Evolutionary conservation across 2,329 filamentous ascomycete genomes (phyloP), one percentile per base, ranked within the genome.

Genomic region (Fulvia fulva): DNA sequence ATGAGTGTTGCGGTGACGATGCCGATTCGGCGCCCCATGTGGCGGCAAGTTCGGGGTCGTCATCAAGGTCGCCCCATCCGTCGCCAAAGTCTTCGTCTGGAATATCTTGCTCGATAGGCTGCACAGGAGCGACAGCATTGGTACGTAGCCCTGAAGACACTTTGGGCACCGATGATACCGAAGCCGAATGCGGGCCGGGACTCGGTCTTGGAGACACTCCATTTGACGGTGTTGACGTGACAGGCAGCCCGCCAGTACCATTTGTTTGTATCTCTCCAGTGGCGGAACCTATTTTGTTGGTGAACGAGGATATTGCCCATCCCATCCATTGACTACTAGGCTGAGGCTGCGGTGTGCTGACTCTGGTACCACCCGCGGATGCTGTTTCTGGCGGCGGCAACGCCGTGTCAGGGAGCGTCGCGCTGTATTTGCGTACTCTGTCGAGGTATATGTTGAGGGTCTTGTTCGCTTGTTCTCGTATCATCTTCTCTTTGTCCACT

Each of bases 291-390:
- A 97, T 74, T 69, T 96, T 97, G 75, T 97, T 97, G 1, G 94
- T 97, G 71, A 99, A 99, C 1, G 91, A 97, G 0, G 94, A 97
- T 55, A 99, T 97, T 1, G 94, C 94, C 94, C 94, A 99, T 12
- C 94, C 94, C 1, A 94, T 86, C 94, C 94, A 97, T 2, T 86
- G 86, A 22, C 82, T 73, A 14, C 69, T 60, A 1, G 59, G 60
- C 43, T 87, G 82, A 3, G 69, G 69, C 60, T 91, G 88, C 1
- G 91, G 87, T 1, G 89, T 94, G 62, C 87, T 87, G 81, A 96
- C 94, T 32, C 90, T 84, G 0, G 83, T 81, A 43, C 76, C 73
- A 14, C 71, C 73, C 28, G 75, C 72, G 4, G 78, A 77, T 23
- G 79, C 75, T 12, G 80, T 73, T 2, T 82, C 76, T 23, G 78